Evolutionary conservation across 495 filamentous ascomycete species (phyloP).

Genomic region (Penicillium cataractarum): DNA sequence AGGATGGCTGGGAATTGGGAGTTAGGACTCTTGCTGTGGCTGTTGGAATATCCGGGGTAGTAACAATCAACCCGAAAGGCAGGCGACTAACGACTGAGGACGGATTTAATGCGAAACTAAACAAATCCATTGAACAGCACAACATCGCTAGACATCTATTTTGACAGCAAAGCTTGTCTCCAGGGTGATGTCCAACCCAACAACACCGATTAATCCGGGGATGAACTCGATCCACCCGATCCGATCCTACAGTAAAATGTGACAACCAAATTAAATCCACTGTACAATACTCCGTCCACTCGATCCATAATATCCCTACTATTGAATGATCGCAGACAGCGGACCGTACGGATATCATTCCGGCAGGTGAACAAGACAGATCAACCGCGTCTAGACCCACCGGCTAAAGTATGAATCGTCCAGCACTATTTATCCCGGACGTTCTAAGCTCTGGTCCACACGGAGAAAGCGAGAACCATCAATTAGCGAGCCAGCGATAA

Average conservation of each 20-base stretch:
- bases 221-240: neutral
- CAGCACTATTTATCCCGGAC: conserved; percentile 2
- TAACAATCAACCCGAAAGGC: neutral
- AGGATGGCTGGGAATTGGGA: neutral
- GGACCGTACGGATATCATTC: neutral
- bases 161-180: neutral
- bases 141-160: neutral
- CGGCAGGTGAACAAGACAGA: neutral
- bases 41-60: neutral
- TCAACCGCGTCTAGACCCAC: neutral
- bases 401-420: conserved; percentile 12
- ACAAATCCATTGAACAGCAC: too few species aligned
- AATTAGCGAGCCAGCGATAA: neutral
- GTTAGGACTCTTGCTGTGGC: neutral
- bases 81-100: neutral
- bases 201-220: neutral
- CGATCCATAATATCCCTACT: neutral
- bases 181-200: too few species aligned
- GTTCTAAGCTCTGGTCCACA: too few species aligned
- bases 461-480: too few species aligned
- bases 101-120: too few species aligned
- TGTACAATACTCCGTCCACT: too few species aligned
- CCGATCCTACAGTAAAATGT: too few species aligned
- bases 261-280: too few species aligned
- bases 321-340: neutral